Evolutionary conservation across 1,284 basidiomycete genomes (phyloP).

Genomic region (Rhodotorula sp.): DNA sequence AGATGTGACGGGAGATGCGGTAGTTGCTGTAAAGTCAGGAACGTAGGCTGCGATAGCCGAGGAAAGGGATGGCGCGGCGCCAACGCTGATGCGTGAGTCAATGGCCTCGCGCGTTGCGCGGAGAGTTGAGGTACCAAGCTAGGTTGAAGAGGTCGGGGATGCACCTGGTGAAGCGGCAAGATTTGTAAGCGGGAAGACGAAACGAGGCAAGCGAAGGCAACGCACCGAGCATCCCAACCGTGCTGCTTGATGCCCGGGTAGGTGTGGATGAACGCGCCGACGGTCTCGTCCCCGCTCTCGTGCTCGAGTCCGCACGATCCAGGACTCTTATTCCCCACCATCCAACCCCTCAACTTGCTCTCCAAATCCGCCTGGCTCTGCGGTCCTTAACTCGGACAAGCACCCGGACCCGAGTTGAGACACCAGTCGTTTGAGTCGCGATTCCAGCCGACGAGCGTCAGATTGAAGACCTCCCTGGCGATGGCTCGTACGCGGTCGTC

Average conservation of each 20-base stretch:
- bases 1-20: not conserved
- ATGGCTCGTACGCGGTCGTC: conserved; percentile 54
- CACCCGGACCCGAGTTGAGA: not conserved
- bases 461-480: conserved; percentile 34
- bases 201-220: not conserved
- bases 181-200: not conserved
- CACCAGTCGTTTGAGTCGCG: conserved; percentile 60
- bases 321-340: conserved; percentile 16
- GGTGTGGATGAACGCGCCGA: conserved; percentile 66
- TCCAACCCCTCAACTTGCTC: conserved; percentile 13
- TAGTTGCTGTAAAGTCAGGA: not conserved
- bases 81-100: not conserved
- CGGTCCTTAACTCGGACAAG: conserved; percentile 15
- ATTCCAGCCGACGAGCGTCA: conserved; percentile 10
- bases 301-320: conserved; percentile 70
- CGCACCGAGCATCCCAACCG: conserved; percentile 28
- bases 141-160: conserved; percentile 22
- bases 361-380: conserved; percentile 15
- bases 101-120: conserved; percentile 1
- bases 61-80: conserved; percentile 4
- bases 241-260: conserved; percentile 54
- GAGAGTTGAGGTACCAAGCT: conserved; percentile 21
- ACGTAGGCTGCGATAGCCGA: not conserved
- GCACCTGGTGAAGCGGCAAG: conserved; percentile 1
- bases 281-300: conserved; percentile 65